Evolutionary conservation across 2,329 filamentous ascomycete genomes (phyloP).

Genomic region (Penicillium sp.): DNA sequence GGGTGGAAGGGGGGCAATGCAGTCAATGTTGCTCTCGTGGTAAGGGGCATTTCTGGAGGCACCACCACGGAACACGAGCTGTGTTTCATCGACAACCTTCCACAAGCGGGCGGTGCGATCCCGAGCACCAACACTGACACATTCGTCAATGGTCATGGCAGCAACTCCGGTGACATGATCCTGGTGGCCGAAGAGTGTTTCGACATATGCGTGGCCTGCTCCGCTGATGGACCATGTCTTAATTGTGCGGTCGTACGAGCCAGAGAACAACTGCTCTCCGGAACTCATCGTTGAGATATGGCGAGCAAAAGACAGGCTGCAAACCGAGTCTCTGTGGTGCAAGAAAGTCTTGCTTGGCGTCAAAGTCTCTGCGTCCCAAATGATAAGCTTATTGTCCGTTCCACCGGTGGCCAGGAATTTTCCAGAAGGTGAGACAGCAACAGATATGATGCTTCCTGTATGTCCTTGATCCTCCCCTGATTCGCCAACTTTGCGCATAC

Average conservation of each 20-base stretch:
- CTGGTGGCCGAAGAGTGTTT: slow-evolving; percentile 95
- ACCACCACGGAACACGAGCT: slow-evolving; percentile 90
- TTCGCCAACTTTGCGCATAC: slow-evolving; percentile 43
- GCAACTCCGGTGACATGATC: slow-evolving; percentile 84
- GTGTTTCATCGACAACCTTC: slow-evolving; percentile 94
- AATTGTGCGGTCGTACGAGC: slow-evolving; percentile 86
- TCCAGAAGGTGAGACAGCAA: slow-evolving; percentile 85
- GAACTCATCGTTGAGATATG: slow-evolving; percentile 60
- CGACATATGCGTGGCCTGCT: slow-evolving; percentile 88
- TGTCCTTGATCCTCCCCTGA: slow-evolving; percentile 65
- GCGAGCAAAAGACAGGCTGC: slow-evolving; percentile 78
- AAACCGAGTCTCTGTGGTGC: slow-evolving; percentile 89
- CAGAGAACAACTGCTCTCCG: slow-evolving; percentile 84
- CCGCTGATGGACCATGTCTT: slow-evolving; percentile 82
- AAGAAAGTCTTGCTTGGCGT: slow-evolving; percentile 78
- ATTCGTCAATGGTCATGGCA: slow-evolving; percentile 80
- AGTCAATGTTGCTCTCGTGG: slow-evolving; percentile 83
- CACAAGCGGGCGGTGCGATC: slow-evolving; percentile 90
- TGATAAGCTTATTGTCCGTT: slow-evolving; percentile 76
- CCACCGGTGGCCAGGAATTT: slow-evolving; percentile 90
- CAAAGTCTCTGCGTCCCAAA: slow-evolving; percentile 81
- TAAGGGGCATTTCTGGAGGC: slow-evolving; percentile 52
- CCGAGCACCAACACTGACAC: slow-evolving; percentile 83
- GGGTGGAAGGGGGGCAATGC: slow-evolving; percentile 87
- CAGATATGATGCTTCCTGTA: slow-evolving; percentile 73